Base-by-base conservation (phyloP, 305 asterid species). In the Rubia tinctorum region DNA sequence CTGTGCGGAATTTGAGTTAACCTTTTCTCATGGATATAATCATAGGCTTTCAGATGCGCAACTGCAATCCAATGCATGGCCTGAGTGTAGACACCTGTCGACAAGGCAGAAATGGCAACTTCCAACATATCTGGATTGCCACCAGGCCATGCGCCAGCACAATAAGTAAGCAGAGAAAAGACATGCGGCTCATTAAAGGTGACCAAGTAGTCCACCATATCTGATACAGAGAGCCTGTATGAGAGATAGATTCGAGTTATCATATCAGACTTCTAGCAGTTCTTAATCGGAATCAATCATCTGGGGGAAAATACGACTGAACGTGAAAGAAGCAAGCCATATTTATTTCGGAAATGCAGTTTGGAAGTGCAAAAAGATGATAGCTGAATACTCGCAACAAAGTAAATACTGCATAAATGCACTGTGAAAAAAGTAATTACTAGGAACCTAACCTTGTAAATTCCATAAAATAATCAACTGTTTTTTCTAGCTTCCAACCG, bases 71-170 rank as follows among this genome's bases (percentile, higher is more conserved):
- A 88, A 81, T 88, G 82, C 98, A 93, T 88, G 80, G 97, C 84
- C 80, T 85, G 96, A 81, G 86, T 83, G 84, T 90, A 86, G 72
- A 91, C 89, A 49, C 98, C 98, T 15, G 86, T 86, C n/a, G 98
- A 97, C 58, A 93, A 81, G 69, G 98, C 91, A 71, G 97, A 91
- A 72, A 91, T 86, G 88, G 96, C 98, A 72, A 76, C 95, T 84
- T 93, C 98, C 60, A 93, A 88, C 98, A 88, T 85, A 83, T 93
- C 97, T 15, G 98, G 98, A 79, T 93, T 86, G 69, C 98, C 98
- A 82, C 98, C 98, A 68, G 98, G 98, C 98, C 98, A 91, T 72
- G 97, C 82, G 64, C 98, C 98, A 80, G 98, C 97, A 81, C 95
- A 89, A 73, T 93, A 93, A 58, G 98, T 93, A 68, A 93, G 97